phyloP scores from a whole-genome alignment of 108 stramenopile genomes.

The Fistulifera solaris region DNA sequence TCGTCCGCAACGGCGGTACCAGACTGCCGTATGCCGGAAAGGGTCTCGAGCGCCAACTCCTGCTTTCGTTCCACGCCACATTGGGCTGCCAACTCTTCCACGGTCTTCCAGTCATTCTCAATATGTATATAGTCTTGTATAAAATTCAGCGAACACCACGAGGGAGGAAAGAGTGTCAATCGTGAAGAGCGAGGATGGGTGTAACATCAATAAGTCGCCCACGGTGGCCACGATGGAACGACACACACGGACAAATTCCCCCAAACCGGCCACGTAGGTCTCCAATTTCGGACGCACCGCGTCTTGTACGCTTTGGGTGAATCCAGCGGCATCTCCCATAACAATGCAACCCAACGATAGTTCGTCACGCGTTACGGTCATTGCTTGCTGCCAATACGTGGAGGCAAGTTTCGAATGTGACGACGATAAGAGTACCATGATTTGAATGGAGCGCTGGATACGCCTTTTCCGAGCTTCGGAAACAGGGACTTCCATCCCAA shows the following conservation, averaged over 20 bases:
- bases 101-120: slow-evolving; percentile 36
- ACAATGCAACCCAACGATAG: slow-evolving; percentile 1
- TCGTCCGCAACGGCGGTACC: neutral
- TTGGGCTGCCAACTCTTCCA: slow-evolving; percentile 18
- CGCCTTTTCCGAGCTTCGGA: neutral
- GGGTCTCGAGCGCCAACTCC: slow-evolving; percentile 16
- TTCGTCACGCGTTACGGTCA: slow-evolving; percentile 22
- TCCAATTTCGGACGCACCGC: neutral
- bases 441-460: slow-evolving; percentile 15
- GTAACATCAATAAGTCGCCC: slow-evolving; percentile 49
- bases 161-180: slow-evolving; percentile 26
- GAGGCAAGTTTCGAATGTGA: slow-evolving; percentile 6
- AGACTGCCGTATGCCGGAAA: slow-evolving; percentile 20
- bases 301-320: slow-evolving; percentile 6
- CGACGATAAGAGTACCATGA: slow-evolving; percentile 16
- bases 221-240: slow-evolving; percentile 56
- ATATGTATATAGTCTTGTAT: slow-evolving; percentile 23
- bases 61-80: slow-evolving; percentile 12
- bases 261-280: slow-evolving; percentile 35
- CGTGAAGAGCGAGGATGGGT: slow-evolving; percentile 21
- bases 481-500: slow-evolving; percentile 18
- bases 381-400: slow-evolving; percentile 22
- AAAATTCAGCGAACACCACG: slow-evolving; percentile 27
- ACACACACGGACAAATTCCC: slow-evolving; percentile 49
- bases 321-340: slow-evolving; percentile 8